phyloP scores from a whole-genome alignment of 192 early-diverging fungal genomes.

The Mycoemilia scoparia region DNA sequence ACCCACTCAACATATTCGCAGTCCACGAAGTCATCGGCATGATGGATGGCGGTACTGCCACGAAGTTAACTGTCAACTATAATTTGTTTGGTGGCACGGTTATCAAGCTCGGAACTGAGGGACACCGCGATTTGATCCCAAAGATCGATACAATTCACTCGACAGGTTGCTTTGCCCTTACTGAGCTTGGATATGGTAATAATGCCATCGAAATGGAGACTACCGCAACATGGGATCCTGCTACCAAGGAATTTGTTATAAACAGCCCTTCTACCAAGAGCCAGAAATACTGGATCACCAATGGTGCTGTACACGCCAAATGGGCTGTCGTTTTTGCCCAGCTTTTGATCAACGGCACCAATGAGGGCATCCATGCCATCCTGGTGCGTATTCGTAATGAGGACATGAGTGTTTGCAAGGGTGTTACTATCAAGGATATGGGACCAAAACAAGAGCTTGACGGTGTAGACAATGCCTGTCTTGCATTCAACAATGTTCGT shows the following conservation, averaged over 20 bases:
- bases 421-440: slow-evolving; percentile 60
- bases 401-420: slow-evolving; percentile 38
- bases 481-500: slow-evolving; percentile 34
- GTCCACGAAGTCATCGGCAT: slow-evolving; percentile 60
- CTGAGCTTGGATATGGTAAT: slow-evolving; percentile 64
- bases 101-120: slow-evolving; percentile 54
- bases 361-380: slow-evolving; percentile 59
- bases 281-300: slow-evolving; percentile 73
- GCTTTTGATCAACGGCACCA: slow-evolving; percentile 42
- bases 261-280: slow-evolving; percentile 51
- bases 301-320: slow-evolving; percentile 47
- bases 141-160: slow-evolving; percentile 43
- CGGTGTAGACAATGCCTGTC: slow-evolving; percentile 59
- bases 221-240: slow-evolving; percentile 33
- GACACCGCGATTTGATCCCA: slow-evolving; percentile 43
- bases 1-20: slow-evolving; percentile 44
- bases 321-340: slow-evolving; percentile 60
- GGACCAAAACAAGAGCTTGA: slow-evolving; percentile 50
- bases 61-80: slow-evolving; percentile 48
- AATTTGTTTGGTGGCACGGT: slow-evolving; percentile 51
- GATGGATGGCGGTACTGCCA: slow-evolving; percentile 52
- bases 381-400: slow-evolving; percentile 56
- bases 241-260: slow-evolving; percentile 50
- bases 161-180: slow-evolving; percentile 59
- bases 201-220: slow-evolving; percentile 73